Evolutionary conservation across 202 grass and related monocot genomes (phyloP).

Genomic region (Carex arenaria): DNA sequence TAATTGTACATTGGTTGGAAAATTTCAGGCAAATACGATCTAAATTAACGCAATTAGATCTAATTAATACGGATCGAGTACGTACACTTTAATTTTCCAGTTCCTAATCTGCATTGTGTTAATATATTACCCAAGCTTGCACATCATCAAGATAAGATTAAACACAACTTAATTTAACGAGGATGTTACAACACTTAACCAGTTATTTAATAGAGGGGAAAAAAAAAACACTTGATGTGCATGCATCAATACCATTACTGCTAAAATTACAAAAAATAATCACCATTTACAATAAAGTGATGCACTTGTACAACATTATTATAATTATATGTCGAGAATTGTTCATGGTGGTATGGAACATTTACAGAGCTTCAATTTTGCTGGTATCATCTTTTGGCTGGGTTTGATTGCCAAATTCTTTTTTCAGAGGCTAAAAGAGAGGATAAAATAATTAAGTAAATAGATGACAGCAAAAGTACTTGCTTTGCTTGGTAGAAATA

Average conservation of each 20-base stretch:
- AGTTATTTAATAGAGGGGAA: not conserved
- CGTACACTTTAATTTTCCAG: too few species aligned
- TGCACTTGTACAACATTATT: not conserved
- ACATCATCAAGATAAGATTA: not conserved
- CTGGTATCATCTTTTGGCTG: not conserved
- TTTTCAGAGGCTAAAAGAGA: not conserved
- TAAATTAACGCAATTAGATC: too few species aligned
- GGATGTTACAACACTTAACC: not conserved
- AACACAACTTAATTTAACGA: not conserved
- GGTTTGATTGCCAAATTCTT: not conserved
- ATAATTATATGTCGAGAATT: not conserved
- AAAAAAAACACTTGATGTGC: not conserved
- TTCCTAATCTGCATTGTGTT: too few species aligned
- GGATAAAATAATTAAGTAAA: not conserved
- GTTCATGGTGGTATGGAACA: not conserved
- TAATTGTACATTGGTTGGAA: too few species aligned
- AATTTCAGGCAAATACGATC: too few species aligned
- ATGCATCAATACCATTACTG: not conserved
- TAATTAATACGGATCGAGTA: too few species aligned
- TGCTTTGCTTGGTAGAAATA: not conserved
- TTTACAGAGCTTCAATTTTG: slow-evolving; percentile 17
- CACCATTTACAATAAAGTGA: not conserved
- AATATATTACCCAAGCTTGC: too few species aligned
- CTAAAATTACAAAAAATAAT: not conserved
- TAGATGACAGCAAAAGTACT: not conserved